These are phyloP conservation scores for Candida silvatica DNA, from an alignment of 805 yeast species.

Conservation along the genomic window DNA sequence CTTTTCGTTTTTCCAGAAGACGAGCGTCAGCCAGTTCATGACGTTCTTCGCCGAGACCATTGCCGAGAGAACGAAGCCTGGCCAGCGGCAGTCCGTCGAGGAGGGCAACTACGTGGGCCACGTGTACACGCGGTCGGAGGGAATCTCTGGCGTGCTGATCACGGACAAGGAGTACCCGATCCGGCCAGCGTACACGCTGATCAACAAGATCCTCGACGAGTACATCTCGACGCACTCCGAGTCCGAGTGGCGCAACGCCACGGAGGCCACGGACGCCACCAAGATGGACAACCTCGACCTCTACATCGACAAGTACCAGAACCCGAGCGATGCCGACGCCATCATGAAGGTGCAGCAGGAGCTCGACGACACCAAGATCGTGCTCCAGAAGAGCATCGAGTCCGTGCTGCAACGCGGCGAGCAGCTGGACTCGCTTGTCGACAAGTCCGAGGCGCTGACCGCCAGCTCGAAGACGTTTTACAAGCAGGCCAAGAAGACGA, in stretches of 20 bases:
- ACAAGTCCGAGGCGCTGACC: slow-evolving; percentile 89
- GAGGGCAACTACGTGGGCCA: slow-evolving; percentile 90
- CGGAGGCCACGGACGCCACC: slow-evolving; percentile 37
- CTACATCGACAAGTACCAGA: slow-evolving; percentile 82
- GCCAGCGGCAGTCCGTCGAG: slow-evolving; percentile 91
- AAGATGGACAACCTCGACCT: slow-evolving; percentile 52
- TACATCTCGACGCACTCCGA: slow-evolving; percentile 77
- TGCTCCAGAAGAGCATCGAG: slow-evolving; percentile 91
- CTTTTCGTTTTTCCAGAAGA: slow-evolving; percentile 78
- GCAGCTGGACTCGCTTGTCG: slow-evolving; percentile 87
- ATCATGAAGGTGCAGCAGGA: slow-evolving; percentile 97
- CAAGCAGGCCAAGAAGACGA: slow-evolving; percentile 93
- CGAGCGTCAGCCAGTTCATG: slow-evolving; percentile 83
- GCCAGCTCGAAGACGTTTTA: slow-evolving; percentile 88
- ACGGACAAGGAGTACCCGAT: slow-evolving; percentile 95
- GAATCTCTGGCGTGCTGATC: slow-evolving; percentile 83
- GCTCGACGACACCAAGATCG: slow-evolving; percentile 94
- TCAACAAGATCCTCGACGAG: slow-evolving; percentile 88
- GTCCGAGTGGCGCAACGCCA: slow-evolving; percentile 51
- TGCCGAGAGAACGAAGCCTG: slow-evolving; percentile 76
- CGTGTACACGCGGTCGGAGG: slow-evolving; percentile 84
- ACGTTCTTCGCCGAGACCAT: slow-evolving; percentile 89
- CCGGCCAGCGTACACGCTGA: slow-evolving; percentile 88
- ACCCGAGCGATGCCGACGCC: slow-evolving; percentile 95
- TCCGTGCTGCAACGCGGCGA: slow-evolving; percentile 94